phyloP scores from a whole-genome alignment of 1,284 basidiomycete genomes.

The Coniophora puteana region DNA sequence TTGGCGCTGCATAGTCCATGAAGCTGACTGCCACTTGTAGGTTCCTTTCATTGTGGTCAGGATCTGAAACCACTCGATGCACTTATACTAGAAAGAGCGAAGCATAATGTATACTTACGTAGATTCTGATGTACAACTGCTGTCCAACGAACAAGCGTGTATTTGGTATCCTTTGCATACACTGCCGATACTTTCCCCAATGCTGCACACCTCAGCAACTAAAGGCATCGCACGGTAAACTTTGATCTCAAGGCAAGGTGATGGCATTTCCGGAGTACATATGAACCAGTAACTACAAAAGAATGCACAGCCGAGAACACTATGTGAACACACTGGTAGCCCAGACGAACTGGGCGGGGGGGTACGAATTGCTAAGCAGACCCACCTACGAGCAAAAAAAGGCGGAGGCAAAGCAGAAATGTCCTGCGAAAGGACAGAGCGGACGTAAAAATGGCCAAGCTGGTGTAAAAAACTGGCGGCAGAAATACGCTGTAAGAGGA shows the following conservation, averaged over 20 bases:
- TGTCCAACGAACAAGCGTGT: no score
- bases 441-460: slow-evolving; percentile 34
- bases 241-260: not conserved
- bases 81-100: slow-evolving; percentile 8
- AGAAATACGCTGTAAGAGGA: slow-evolving; percentile 19
- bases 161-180: slow-evolving; percentile 5
- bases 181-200: slow-evolving; percentile 1
- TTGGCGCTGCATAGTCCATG: not conserved
- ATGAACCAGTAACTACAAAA: not conserved
- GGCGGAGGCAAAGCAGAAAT: slow-evolving; percentile 4
- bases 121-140: no score
- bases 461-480: slow-evolving; percentile 29
- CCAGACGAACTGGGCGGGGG: slow-evolving; percentile 22
- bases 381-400: slow-evolving; percentile 15
- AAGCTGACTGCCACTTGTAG: slow-evolving; percentile 27
- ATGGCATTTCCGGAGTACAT: not conserved
- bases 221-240: slow-evolving; percentile 4
- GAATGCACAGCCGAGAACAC: not conserved
- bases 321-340: slow-evolving; percentile 5
- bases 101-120: slow-evolving; percentile 4
- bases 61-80: slow-evolving; percentile 36
- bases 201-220: not conserved
- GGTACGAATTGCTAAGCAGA: slow-evolving; percentile 24
- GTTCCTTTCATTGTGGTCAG: slow-evolving; percentile 70
- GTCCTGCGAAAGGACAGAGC: slow-evolving; percentile 11